These are phyloP conservation scores for Populus tremula DNA, from an alignment of 345 rosid genomes.

Conservation along the genomic window DNA sequence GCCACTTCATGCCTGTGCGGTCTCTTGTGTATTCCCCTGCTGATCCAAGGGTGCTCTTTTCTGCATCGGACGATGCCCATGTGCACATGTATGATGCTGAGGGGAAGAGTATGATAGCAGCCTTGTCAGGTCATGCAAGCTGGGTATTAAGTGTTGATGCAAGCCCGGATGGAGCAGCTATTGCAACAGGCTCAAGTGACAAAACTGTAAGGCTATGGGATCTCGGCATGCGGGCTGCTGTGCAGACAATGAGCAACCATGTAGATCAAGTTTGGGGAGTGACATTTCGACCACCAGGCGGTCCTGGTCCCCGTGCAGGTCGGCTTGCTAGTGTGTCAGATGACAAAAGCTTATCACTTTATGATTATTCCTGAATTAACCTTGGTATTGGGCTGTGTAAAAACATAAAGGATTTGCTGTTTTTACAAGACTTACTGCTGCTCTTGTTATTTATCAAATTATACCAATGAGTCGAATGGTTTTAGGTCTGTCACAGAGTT, in stretches of 20 bases:
- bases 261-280: constrained; percentile 94
- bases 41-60: constrained; percentile 67
- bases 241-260: constrained; percentile 91
- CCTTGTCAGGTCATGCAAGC: constrained; percentile 88
- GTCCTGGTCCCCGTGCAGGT: constrained; percentile 47
- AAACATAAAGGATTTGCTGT: not conserved
- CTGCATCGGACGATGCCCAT: constrained; percentile 88
- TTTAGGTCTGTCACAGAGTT: not conserved
- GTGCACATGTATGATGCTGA: constrained; percentile 88
- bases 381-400: not conserved
- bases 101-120: constrained; percentile 64
- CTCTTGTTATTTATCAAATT: not conserved
- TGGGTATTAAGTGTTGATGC: constrained; percentile 95
- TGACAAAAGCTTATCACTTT: constrained; percentile 87
- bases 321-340: constrained; percentile 90
- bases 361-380: constrained; percentile 56
- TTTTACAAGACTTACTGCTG: not conserved
- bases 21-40: constrained; percentile 81
- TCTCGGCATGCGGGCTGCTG: constrained; percentile 81
- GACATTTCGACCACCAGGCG: constrained; percentile 62
- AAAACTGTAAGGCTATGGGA: constrained; percentile 96
- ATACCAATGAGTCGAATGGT: not conserved
- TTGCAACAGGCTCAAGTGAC: constrained; percentile 93
- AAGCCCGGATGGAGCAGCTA: constrained; percentile 82
- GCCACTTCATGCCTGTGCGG: constrained; percentile 90